phyloP scores from a whole-genome alignment of 805 yeast species.

The Saccharomyces cerevisiae region DNA sequence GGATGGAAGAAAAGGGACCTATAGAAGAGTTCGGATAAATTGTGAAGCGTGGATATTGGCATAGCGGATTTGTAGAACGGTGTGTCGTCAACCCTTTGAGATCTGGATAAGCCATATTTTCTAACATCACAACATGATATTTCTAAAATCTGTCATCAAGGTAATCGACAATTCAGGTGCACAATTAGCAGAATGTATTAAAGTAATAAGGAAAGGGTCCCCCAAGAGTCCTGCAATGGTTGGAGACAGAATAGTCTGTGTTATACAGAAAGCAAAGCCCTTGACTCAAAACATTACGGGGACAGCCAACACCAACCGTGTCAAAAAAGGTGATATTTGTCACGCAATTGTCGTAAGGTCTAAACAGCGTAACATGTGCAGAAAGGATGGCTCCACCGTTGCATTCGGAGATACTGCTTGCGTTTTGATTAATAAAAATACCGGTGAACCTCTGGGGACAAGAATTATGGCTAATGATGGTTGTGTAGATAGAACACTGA shows the following conservation, averaged over 20 bases:
- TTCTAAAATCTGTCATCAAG: conserved; percentile 76
- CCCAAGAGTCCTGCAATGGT: conserved; percentile 76
- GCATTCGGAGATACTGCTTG: conserved; percentile 96
- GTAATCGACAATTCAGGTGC: conserved; percentile 97
- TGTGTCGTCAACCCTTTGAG: not conserved
- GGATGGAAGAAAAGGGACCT: not conserved
- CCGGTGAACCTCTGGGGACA: conserved; percentile 87
- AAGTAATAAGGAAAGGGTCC: conserved; percentile 74
- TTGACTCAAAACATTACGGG: conserved; percentile 63
- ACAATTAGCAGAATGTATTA: conserved; percentile 88
- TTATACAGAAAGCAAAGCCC: conserved; percentile 85
- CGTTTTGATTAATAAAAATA: conserved; percentile 81
- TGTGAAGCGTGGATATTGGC: not conserved
- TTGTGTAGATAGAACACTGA: conserved; percentile 85
- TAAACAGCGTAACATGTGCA: conserved; percentile 56
- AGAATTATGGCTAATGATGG: conserved; percentile 49
- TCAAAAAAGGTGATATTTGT: conserved; percentile 89
- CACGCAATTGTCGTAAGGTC: conserved; percentile 95
- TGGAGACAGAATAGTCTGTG: conserved; percentile 91
- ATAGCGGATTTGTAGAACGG: not conserved
- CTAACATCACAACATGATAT: conserved; percentile 51
- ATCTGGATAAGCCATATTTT: not conserved
- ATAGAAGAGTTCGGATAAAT: not conserved
- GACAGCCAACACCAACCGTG: conserved; percentile 65
- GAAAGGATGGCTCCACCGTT: conserved; percentile 81